Base-by-base conservation (phyloP, 139 green algal species). In the Chlorella sp. region DNA sequence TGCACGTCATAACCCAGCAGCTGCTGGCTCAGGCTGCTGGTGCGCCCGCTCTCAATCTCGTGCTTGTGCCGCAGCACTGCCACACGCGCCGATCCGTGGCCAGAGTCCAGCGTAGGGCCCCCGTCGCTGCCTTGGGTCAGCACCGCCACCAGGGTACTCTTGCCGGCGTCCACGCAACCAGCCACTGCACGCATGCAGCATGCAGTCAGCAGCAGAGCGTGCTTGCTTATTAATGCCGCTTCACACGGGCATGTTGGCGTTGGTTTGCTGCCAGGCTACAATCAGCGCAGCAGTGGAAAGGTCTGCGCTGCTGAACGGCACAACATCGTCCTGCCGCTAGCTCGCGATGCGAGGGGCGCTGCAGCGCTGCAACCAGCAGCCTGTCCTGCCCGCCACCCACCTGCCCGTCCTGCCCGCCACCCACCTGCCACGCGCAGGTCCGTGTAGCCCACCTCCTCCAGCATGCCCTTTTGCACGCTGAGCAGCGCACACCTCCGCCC, bases 1-100 rank as follows among this genome's bases (percentile, higher is more conserved):
- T 89, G 71, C 20, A 26, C 49, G 27, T 90, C 86, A 72, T 94
- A 97, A 10, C 85, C 90, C 31, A 95, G 77, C 35, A 91, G 74
- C 69, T 89, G 72, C 72, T 91, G 81, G 30, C 35, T 80, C 32
- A 89, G 35, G 29, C 67, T 81, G 49, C 71, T 88, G 5, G 90
- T 95, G 69, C 89, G 85, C 0, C 90, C 91, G n/a, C 76, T 88
- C 85, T 93, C 82, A 6, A 95, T 90, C 79, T 97, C 91, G 51
- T 97, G 91, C 86, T 94, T 94, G 83, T 95, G 91, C 31, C 85
- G 76, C 14, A 93, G 80, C 49, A 96, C 89, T 23, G 68, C 74
- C 79, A 91, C 91, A 64, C 91, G 87, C 24, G 89, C 90, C 22
- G 74, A 73, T 51, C 92, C 91, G 23, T 3, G 23, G 35, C 92